Conservation (phyloP, 2,329 filamentous ascomycete species). For the Sclerotinia minor region DNA sequence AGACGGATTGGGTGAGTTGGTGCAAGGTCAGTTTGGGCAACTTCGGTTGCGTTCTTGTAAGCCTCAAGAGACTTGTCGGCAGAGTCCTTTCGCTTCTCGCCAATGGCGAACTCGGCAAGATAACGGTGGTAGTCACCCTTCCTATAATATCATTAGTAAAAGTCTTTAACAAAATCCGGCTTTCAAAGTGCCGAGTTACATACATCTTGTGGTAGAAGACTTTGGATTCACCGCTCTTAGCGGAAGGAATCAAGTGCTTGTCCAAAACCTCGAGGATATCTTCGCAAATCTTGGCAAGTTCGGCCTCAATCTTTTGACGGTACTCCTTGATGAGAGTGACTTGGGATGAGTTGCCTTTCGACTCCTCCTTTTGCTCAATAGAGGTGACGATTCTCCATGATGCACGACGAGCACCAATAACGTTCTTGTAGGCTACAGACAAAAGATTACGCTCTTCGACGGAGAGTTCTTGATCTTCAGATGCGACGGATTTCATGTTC, state of each 20-base stretch:
- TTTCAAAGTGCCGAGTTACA: conserved; percentile 39
- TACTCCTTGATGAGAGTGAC: conserved; percentile 95
- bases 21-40: conserved; percentile 95
- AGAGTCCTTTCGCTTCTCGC: conserved; percentile 92
- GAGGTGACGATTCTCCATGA: conserved; percentile 98
- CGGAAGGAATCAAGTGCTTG: conserved; percentile 89
- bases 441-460: conserved; percentile 98
- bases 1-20: conserved; percentile 98
- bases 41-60: conserved; percentile 98
- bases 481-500: conserved; percentile 99
- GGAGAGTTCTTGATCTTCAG: conserved; percentile 76
- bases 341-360: conserved; percentile 93
- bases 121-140: conserved; percentile 99
- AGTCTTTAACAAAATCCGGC: neutral
- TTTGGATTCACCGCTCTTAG: conserved; percentile 95
- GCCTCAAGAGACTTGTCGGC: conserved; percentile 94
- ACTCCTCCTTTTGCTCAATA: conserved; percentile 99
- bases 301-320: conserved; percentile 95
- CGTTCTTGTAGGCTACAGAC: conserved; percentile 98
- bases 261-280: conserved; percentile 95
- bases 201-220: conserved; percentile 99
- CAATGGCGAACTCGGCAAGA: conserved; percentile 92
- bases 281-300: conserved; percentile 96
- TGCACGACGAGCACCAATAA: conserved; percentile 92
- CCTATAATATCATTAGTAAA: conserved; percentile 53